These are phyloP conservation scores for Malassezia obtusa DNA, from an alignment of 1,284 basidiomycete species.

Conservation along the genomic window DNA sequence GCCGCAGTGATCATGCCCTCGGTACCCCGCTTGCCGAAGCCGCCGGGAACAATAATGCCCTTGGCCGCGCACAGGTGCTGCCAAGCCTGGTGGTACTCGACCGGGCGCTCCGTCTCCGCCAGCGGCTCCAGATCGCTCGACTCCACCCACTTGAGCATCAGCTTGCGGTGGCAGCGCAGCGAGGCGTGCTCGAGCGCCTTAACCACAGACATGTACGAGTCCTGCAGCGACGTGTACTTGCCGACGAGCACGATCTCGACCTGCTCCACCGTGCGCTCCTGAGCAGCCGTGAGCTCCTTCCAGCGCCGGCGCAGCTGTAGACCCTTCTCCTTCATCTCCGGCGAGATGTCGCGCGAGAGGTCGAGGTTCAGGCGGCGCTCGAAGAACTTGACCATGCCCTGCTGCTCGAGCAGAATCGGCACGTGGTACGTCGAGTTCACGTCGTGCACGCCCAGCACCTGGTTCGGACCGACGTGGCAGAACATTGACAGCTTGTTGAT, in stretches of 20 bases:
- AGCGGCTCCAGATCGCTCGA: slow-evolving; percentile 82
- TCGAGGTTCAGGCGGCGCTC: slow-evolving; percentile 69
- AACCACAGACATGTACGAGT: slow-evolving; percentile 97
- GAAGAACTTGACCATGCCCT: slow-evolving; percentile 80
- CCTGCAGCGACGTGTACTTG: slow-evolving; percentile 93
- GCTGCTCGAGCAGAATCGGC: slow-evolving; percentile 79
- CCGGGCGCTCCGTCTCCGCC: slow-evolving; percentile 68
- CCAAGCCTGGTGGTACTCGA: slow-evolving; percentile 93
- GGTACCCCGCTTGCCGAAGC: slow-evolving; percentile 83
- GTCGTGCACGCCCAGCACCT: slow-evolving; percentile 93
- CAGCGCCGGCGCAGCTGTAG: slow-evolving; percentile 62
- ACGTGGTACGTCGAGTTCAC: slow-evolving; percentile 96
- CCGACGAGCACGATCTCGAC: slow-evolving; percentile 88
- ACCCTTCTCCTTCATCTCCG: slow-evolving; percentile 59
- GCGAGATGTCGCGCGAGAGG: slow-evolving; percentile 55
- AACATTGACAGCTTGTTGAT: slow-evolving; percentile 99
- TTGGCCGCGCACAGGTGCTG: slow-evolving; percentile 73
- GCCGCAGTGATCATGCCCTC: slow-evolving; percentile 97
- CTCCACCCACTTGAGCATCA: slow-evolving; percentile 65
- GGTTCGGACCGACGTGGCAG: slow-evolving; percentile 86
- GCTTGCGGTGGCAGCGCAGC: slow-evolving; percentile 73
- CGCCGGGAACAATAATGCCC: slow-evolving; percentile 60
- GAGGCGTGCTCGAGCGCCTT: slow-evolving; percentile 96
- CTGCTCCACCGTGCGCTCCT: slow-evolving; percentile 82
- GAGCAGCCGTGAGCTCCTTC: slow-evolving; percentile 72